These are phyloP conservation scores for Orychophragmus violaceus DNA, from an alignment of 345 rosid species.

Conservation along the genomic window DNA sequence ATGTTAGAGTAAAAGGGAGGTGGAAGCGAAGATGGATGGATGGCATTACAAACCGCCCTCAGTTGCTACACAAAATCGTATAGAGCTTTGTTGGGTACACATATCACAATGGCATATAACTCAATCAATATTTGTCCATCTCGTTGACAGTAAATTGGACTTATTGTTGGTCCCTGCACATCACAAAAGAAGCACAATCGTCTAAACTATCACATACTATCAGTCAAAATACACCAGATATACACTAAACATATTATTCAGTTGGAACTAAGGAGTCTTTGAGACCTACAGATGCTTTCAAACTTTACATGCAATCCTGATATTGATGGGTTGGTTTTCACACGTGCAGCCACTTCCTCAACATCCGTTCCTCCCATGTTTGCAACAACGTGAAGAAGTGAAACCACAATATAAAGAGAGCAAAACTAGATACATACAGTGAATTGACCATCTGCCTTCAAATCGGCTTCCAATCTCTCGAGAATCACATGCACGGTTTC, in stretches of 20 bases:
- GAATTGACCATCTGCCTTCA: conserved; percentile 79
- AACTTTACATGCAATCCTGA: conserved; percentile 77
- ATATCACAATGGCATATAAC: conserved; percentile 70
- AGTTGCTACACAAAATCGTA: conserved; percentile 75
- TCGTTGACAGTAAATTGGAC: conserved; percentile 49
- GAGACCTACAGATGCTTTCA: background rate
- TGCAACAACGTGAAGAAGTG: conserved; percentile 68
- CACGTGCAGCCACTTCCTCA: no score
- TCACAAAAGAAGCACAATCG: background rate
- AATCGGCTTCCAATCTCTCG: conserved; percentile 87
- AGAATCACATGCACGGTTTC: conserved; percentile 70
- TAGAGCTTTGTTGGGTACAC: no score
- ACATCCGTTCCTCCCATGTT: conserved; percentile 82
- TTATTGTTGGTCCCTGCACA: conserved; percentile 78
- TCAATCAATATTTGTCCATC: conserved; percentile 51
- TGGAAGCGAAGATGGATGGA: background rate
- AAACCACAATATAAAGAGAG: background rate
- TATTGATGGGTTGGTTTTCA: conserved; percentile 65
- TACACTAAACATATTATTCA: background rate
- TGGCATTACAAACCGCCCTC: conserved; percentile 53
- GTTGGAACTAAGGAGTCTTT: background rate
- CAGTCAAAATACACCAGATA: background rate
- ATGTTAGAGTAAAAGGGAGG: no score
- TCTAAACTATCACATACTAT: background rate
- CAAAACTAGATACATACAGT: conserved; percentile 32